These are phyloP conservation scores for Thuja plicata DNA, from an alignment of 83 land plant genomes.

Conservation along the genomic window DNA sequence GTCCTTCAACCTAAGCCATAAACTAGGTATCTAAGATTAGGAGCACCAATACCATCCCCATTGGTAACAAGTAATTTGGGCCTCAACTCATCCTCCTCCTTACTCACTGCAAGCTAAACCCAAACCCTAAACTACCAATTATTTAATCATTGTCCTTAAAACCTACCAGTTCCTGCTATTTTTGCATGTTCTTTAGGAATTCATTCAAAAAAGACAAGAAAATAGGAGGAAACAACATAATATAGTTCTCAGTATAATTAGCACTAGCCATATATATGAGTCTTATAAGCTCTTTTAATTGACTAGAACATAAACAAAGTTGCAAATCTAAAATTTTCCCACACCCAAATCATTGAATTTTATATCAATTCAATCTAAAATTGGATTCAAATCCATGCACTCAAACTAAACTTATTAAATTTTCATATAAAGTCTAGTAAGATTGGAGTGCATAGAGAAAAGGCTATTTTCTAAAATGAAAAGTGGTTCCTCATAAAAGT, in stretches of 20 bases:
- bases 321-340: neutral
- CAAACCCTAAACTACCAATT: no score
- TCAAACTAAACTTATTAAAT: neutral
- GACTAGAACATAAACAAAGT: neutral
- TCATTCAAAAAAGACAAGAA: conserved; percentile 12
- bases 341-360: conserved; percentile 2
- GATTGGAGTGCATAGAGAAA: neutral
- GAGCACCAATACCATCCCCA: conserved; percentile 51
- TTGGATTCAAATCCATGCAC: neutral
- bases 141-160: neutral
- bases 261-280: neutral
- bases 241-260: neutral
- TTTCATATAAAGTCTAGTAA: neutral
- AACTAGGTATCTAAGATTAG: no score
- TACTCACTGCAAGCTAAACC: neutral
- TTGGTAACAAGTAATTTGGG: conserved; percentile 41
- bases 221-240: neutral
- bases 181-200: conserved; percentile 8
- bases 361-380: no score
- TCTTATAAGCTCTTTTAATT: neutral
- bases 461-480: neutral
- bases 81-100: conserved; percentile 3
- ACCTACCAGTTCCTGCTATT: neutral
- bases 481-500: neutral
- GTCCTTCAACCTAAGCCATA: no score